Evolutionary conservation across 257 asterid species (phyloP).

Genomic region (Solanum gandarillasii): DNA sequence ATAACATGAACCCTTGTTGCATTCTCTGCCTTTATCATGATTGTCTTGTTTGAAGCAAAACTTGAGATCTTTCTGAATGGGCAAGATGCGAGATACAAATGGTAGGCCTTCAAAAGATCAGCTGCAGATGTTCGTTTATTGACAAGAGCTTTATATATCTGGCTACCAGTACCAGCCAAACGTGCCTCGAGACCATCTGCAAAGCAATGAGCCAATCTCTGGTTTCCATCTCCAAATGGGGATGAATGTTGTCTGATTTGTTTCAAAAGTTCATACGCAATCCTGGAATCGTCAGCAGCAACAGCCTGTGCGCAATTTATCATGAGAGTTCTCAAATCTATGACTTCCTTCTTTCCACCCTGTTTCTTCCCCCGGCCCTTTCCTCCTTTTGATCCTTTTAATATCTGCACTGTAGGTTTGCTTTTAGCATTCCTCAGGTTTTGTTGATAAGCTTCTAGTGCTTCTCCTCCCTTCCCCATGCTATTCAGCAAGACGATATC

Average conservation of each 20-base stretch:
- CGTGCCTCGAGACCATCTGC: constrained; percentile 59
- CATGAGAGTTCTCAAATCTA: constrained; percentile 49
- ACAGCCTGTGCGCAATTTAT: constrained; percentile 50
- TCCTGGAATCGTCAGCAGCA: constrained; percentile 39
- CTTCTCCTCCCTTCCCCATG: constrained; percentile 22
- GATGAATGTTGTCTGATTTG: constrained; percentile 48
- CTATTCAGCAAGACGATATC: constrained; percentile 37
- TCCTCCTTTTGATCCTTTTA: constrained; percentile 16
- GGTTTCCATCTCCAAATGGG: constrained; percentile 51
- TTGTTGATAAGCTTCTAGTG: constrained; percentile 26
- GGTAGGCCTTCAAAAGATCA: constrained; percentile 51
- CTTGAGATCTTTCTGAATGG: constrained; percentile 40
- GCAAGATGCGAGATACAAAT: constrained; percentile 39
- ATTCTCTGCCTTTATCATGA: constrained; percentile 13
- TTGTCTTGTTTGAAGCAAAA: constrained; percentile 35
- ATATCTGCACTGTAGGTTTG: constrained; percentile 8
- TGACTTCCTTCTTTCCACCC: constrained; percentile 35
- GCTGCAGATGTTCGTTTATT: constrained; percentile 29
- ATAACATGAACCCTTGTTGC: constrained; percentile 36
- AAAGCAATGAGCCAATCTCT: constrained; percentile 49
- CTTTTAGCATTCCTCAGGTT: constrained; percentile 17
- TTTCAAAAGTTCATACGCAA: constrained; percentile 30
- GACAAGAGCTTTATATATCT: constrained; percentile 32
- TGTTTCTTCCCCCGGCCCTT: constrained; percentile 34
- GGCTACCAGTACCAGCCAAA: constrained; percentile 51